Evolutionary conservation across 257 asterid genomes (phyloP).

Genomic region (Solanum medicagineum): DNA sequence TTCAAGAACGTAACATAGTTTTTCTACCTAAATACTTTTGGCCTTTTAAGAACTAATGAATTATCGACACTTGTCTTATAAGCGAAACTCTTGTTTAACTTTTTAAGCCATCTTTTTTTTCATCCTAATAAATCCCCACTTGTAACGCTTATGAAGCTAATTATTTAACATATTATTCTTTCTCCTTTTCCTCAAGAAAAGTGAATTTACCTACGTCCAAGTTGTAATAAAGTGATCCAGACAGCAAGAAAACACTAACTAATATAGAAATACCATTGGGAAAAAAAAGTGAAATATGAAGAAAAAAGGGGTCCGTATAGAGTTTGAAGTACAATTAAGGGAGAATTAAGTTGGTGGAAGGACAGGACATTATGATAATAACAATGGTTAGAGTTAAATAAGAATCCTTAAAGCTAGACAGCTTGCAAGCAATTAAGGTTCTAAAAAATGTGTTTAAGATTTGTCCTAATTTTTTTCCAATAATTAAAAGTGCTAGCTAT

Average conservation of each 20-base stretch:
- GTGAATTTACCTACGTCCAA: not conserved
- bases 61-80: not conserved
- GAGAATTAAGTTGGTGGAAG: not conserved
- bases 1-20: not conserved
- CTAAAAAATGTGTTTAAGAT: not conserved
- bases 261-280: not conserved
- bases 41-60: not conserved
- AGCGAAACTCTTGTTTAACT: not conserved
- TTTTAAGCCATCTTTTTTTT: not conserved
- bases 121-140: not conserved
- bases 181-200: not conserved
- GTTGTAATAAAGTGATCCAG: not conserved
- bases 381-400: constrained; percentile 8
- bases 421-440: constrained; percentile 41
- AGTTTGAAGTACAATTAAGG: constrained; percentile 31
- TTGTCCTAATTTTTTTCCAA: not conserved
- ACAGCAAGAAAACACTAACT: constrained; percentile 24
- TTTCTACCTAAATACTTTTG: not conserved
- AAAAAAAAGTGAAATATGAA: not conserved
- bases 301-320: constrained; percentile 23
- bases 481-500: not conserved
- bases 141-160: not conserved
- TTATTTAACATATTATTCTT: not conserved
- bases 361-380: not conserved
- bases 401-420: constrained; percentile 63